phyloP scores from a whole-genome alignment of 257 asterid genomes.

The Mitragyna speciosa region DNA sequence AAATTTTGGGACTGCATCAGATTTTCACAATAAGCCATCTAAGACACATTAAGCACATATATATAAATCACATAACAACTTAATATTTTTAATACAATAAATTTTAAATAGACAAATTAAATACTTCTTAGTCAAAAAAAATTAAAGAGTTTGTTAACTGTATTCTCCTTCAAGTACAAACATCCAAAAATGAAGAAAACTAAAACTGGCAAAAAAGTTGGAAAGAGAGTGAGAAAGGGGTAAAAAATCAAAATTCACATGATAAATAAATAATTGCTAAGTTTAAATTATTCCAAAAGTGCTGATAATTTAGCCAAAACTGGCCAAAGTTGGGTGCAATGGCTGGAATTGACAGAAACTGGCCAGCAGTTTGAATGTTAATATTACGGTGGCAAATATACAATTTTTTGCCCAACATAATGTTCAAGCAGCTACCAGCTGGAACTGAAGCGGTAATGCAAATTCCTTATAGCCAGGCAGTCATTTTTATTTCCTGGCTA shows the following conservation, averaged over 20 bases:
- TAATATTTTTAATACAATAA: not conserved
- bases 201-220: not conserved
- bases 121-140: not conserved
- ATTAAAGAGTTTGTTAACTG: not conserved
- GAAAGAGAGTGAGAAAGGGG: not conserved
- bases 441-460: not conserved
- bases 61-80: not conserved
- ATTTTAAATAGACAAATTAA: not conserved
- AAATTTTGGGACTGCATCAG: not conserved
- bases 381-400: no score
- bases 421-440: not conserved
- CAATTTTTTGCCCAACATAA: no score
- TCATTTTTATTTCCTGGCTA: not conserved
- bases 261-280: not conserved
- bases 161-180: not conserved
- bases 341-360: not conserved
- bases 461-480: not conserved
- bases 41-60: not conserved
- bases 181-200: not conserved
- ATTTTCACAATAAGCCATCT: not conserved
- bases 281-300: not conserved
- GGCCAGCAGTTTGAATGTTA: no score
- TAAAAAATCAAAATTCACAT: not conserved
- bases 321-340: not conserved
- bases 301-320: not conserved